phyloP scores from a whole-genome alignment of 2,329 filamentous ascomycete species.

The Penicillium sp. region DNA sequence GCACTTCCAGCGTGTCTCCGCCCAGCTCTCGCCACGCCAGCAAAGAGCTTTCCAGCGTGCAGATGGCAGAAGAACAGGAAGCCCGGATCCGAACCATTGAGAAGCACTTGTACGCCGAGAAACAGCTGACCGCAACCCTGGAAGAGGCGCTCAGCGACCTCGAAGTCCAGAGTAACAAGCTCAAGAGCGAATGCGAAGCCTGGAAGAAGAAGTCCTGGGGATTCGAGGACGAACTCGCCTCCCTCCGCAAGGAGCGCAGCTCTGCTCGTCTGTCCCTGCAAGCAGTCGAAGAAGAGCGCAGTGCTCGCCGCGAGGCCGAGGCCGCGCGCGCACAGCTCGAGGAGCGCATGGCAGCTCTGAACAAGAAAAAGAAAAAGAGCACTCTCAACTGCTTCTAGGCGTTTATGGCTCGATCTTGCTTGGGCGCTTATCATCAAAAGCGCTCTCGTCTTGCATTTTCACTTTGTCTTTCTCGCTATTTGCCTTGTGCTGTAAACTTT shows the following conservation, averaged over 20 bases:
- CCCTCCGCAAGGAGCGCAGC: slow-evolving; percentile 56
- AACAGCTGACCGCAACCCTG: slow-evolving; percentile 89
- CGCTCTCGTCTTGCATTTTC: slow-evolving; percentile 16
- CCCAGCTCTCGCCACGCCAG: slow-evolving; percentile 68
- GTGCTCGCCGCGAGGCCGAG: slow-evolving; percentile 86
- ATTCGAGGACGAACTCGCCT: slow-evolving; percentile 61
- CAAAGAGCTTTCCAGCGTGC: slow-evolving; percentile 73
- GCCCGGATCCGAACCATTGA: slow-evolving; percentile 92
- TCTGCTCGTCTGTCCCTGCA: slow-evolving; percentile 67
- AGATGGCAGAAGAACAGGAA: slow-evolving; percentile 92
- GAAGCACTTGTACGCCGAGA: slow-evolving; percentile 93
- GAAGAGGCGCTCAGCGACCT: slow-evolving; percentile 95
- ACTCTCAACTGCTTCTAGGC: slow-evolving; percentile 95
- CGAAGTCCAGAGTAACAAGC: slow-evolving; percentile 85
- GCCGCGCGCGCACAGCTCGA: slow-evolving; percentile 83
- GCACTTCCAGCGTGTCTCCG: slow-evolving; percentile 55
- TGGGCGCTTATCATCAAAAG: slow-evolving; percentile 14
- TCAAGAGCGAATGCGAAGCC: slow-evolving; percentile 81
- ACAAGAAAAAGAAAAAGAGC: slow-evolving; percentile 90
- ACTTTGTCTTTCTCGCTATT: slow-evolving; percentile 11
- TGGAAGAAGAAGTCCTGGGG: slow-evolving; percentile 83
- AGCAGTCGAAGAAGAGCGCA: slow-evolving; percentile 92
- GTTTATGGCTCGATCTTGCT: slow-evolving; percentile 1
- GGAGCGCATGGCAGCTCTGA: slow-evolving; percentile 89
- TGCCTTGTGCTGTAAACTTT: slow-evolving; percentile 17